Evolutionary conservation across 805 yeast genomes (phyloP).

Genomic region (Kluyveromyces nonfermentans): DNA sequence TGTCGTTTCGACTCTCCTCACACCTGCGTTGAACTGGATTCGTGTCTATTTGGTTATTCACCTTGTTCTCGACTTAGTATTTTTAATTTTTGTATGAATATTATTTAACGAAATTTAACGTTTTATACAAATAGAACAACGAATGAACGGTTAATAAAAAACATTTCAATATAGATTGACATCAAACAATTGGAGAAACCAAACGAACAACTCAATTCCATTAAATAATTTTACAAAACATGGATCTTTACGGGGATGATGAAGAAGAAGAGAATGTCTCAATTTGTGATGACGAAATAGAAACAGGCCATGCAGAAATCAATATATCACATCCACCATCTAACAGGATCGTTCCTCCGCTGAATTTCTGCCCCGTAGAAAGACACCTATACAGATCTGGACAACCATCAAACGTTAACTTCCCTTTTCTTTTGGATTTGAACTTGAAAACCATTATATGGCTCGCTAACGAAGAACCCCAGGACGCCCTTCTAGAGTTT

Average conservation of each 20-base stretch:
- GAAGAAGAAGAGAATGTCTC: slow-evolving; percentile 24
- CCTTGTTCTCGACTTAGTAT: not conserved
- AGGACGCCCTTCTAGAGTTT: slow-evolving; percentile 75
- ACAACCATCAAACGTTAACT: slow-evolving; percentile 90
- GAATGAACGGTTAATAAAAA: not conserved
- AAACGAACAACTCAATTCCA: no score
- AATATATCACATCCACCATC: slow-evolving; percentile 46
- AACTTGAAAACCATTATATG: slow-evolving; percentile 75
- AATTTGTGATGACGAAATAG: slow-evolving; percentile 27
- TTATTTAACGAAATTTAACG: not conserved
- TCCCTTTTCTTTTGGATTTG: slow-evolving; percentile 70
- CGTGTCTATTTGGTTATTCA: not conserved
- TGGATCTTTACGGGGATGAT: slow-evolving; percentile 6
- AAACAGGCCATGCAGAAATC: slow-evolving; percentile 21
- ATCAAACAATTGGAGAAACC: no score
- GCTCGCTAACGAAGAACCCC: slow-evolving; percentile 95
- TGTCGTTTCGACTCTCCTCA: not conserved
- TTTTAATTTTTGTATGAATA: not conserved
- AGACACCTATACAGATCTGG: slow-evolving; percentile 80
- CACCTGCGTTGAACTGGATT: not conserved
- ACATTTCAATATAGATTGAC: no score
- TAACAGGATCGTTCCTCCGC: slow-evolving; percentile 77
- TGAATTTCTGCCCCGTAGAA: slow-evolving; percentile 94
- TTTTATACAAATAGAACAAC: no score
- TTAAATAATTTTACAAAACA: no score